phyloP scores from a whole-genome alignment of 305 asterid species.

The Ajuga reptans region DNA sequence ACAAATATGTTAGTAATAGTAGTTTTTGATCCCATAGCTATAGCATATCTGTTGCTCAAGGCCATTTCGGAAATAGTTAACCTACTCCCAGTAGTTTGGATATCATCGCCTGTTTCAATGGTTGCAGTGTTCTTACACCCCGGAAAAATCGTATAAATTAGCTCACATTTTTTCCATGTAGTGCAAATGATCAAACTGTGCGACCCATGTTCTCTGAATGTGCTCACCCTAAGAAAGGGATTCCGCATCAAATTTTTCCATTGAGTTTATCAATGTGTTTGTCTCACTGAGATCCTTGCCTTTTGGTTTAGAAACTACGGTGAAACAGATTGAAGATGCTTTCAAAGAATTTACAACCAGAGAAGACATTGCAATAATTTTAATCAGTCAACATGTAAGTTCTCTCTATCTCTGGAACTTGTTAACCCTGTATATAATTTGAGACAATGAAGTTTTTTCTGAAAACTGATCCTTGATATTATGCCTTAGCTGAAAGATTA shows the following conservation, averaged over 20 bases:
- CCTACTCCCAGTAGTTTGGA: not conserved
- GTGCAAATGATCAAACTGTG: not conserved
- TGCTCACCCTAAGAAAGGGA: not conserved
- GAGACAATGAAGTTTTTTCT: not conserved
- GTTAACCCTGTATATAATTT: not conserved
- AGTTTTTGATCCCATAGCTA: too few relatives aligned
- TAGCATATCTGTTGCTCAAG: too few relatives aligned
- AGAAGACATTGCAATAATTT: constrained; percentile 77
- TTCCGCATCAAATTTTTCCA: not conserved
- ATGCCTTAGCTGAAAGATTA: not conserved
- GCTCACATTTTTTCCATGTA: not conserved
- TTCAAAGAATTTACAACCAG: constrained; percentile 88
- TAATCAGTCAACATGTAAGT: constrained; percentile 89
- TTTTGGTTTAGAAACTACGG: constrained; percentile 59
- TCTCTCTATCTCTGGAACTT: not conserved
- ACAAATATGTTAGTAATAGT: too few relatives aligned
- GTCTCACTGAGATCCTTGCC: constrained; percentile 14
- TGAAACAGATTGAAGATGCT: constrained; percentile 88
- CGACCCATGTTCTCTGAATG: not conserved
- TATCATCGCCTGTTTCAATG: not conserved
- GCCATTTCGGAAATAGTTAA: too few relatives aligned
- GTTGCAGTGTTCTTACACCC: not conserved
- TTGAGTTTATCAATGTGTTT: not conserved
- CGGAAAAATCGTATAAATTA: not conserved
- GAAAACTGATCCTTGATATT: not conserved